Percentiles rank a stretch among this genome's conserved stretches.
phyloP scores from a whole-genome alignment of 371 early-diverging fungal species.

The Actinomortierella wolfii region DNA sequence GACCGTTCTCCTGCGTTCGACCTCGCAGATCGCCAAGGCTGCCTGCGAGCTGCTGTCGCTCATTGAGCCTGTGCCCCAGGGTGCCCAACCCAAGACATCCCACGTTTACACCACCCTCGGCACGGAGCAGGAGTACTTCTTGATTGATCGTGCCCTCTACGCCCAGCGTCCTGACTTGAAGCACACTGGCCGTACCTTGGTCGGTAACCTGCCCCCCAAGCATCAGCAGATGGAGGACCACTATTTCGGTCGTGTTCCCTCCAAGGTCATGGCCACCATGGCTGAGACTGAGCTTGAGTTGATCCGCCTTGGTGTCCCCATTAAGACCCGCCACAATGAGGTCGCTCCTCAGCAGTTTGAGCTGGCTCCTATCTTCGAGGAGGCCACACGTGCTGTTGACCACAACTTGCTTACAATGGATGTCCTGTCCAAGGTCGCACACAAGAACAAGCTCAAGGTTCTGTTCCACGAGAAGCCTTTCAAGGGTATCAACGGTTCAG shows the following conservation, averaged over 20 bases:
- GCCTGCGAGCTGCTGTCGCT: conserved; percentile 77
- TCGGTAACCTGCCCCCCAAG: conserved; percentile 94
- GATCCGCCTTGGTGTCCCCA: conserved; percentile 92
- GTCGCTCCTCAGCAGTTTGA: conserved; percentile 99
- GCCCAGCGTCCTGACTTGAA: conserved; percentile 94
- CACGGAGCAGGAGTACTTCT: conserved; percentile 98
- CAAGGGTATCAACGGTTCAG: conserved; percentile 96
- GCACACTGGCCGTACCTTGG: conserved; percentile 92
- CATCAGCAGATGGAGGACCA: conserved; percentile 99
- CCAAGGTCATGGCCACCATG: conserved; percentile 89
- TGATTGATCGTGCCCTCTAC: conserved; percentile 93
- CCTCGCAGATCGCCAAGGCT: conserved; percentile 81
- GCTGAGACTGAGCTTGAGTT: conserved; percentile 94
- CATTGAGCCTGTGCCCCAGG: conserved; percentile 67
- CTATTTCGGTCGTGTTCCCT: conserved; percentile 97
- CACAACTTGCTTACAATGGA: conserved; percentile 98
- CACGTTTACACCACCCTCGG: conserved; percentile 92
- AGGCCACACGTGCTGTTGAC: conserved; percentile 95
- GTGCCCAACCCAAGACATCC: conserved; percentile 68
- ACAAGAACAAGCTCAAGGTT: conserved; percentile 94
- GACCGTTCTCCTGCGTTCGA: conserved; percentile 93
- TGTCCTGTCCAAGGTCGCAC: conserved; percentile 93
- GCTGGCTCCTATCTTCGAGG: conserved; percentile 97
- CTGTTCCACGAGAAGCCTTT: conserved; percentile 99
- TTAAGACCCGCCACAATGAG: conserved; percentile 99